Base-by-base conservation (phyloP, 805 yeast genomes). In the Pichia deserticola region DNA sequence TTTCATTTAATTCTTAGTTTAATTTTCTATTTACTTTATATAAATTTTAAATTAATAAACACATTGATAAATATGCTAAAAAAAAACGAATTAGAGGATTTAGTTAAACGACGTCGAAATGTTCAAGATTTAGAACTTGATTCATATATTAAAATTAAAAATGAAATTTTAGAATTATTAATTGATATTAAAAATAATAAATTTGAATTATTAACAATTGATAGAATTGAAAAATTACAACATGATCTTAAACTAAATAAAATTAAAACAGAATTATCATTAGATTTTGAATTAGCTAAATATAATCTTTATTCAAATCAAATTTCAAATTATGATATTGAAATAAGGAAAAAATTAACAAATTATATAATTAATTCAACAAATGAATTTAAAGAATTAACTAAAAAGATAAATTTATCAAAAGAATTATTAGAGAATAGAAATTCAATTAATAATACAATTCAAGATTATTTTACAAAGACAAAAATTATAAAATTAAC, bases 51-150 rank as follows among this genome's bases (percentile, higher is more conserved):
- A 3, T 20, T 2, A 20, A 20, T 20, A 20, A 13, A 38, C 28
- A 7, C 37, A 9, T 15, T 25, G 6, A 10, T 1, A 29, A 40
- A 25, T n/a, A 48, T 37, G 47, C 30, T 40, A 5, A 30, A 13
- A 20, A 35, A 33, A 15, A 27, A 35, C 20, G 43, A 60, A 33
- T 44, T 56, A 27, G 49, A 51, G 29, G 57, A 52, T 4, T 60
- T 65, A 5, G 60, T 62, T 50, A 61, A 59, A 42, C 55, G 58
- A 43, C 52, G 68, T 38, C 58, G 70, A 47, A 51, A 54, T 36
- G 64, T 62, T 10, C 59, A 58, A 28, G 70, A 66, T 47, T 40
- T 60, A 10, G 70, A 64, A 42, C 34, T 66, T 5, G 65, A 61
- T 35, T 43, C 49, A 1, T 66, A 63, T 42, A 15, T 57, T 5